These are phyloP conservation scores for Botrytis pseudocinerea DNA, from an alignment of 2,329 filamentous ascomycete genomes.

Conservation along the genomic window DNA sequence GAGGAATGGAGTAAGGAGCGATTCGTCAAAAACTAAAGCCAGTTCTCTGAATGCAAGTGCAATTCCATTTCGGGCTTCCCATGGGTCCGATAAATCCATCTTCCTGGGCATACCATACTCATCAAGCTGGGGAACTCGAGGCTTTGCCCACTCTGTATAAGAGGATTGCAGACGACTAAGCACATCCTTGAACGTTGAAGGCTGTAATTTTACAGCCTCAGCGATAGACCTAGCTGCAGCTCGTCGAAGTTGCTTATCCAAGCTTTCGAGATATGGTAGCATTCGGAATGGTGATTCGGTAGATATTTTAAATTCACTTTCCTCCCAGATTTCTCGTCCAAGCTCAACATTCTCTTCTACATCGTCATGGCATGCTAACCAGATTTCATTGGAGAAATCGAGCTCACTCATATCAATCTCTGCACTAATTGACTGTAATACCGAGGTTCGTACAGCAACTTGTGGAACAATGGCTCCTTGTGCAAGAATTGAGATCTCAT, in stretches of 20 bases:
- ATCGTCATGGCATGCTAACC: constrained; percentile 90
- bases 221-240: constrained; percentile 81
- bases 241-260: constrained; percentile 78
- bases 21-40: constrained; percentile 65
- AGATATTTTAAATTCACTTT: constrained; percentile 75
- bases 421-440: constrained; percentile 84
- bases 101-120: constrained; percentile 94
- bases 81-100: constrained; percentile 81
- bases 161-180: constrained; percentile 65
- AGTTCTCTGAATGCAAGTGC: constrained; percentile 85
- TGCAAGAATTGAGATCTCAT: constrained; percentile 76
- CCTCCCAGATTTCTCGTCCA: constrained; percentile 90
- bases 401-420: constrained; percentile 91
- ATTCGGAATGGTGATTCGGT: constrained; percentile 65
- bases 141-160: constrained; percentile 79
- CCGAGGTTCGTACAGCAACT: constrained; percentile 75
- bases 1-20: constrained; percentile 74
- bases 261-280: constrained; percentile 75
- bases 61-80: constrained; percentile 88
- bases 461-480: constrained; percentile 78
- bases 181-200: constrained; percentile 59
- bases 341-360: constrained; percentile 82
- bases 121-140: constrained; percentile 79
- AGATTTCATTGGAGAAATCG: constrained; percentile 85
- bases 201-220: constrained; percentile 65